phyloP scores from a whole-genome alignment of 139 green algal genomes.

The Micractinium conductrix region DNA sequence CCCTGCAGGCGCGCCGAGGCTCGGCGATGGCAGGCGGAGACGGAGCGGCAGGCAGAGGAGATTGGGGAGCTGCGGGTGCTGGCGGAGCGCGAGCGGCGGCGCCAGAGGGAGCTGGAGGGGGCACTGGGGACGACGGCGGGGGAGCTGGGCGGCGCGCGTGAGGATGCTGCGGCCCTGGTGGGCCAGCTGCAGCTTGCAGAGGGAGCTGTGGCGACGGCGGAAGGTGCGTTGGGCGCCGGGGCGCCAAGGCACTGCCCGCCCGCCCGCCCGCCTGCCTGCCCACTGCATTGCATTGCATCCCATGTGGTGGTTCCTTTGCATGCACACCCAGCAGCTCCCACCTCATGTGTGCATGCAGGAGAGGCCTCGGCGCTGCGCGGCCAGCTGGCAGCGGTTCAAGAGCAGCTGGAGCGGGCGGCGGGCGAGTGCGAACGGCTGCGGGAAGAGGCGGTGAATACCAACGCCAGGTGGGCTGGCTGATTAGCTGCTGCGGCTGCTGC shows the following conservation, averaged over 20 bases:
- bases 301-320: neutral
- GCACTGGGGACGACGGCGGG: neutral
- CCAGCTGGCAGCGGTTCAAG: constrained; percentile 10
- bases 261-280: too few relatives aligned
- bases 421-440: neutral
- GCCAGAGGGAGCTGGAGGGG: neutral
- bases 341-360: neutral
- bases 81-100: constrained; percentile 13
- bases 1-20: neutral
- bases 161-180: constrained; percentile 2
- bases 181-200: constrained; percentile 31
- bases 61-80: constrained; percentile 28
- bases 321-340: too few relatives aligned
- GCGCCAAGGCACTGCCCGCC: neutral
- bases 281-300: neutral
- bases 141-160: neutral
- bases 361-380: neutral
- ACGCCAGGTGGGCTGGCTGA: neutral
- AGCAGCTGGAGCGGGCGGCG: constrained; percentile 7
- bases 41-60: constrained; percentile 13
- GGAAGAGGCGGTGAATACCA: neutral
- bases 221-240: constrained; percentile 11
- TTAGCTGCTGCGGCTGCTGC: neutral
- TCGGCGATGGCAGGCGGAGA: constrained; percentile 14
- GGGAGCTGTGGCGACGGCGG: neutral